These are phyloP conservation scores for Coemansia sp. DNA, from an alignment of 192 early-diverging fungal species.

Conservation along the genomic window DNA sequence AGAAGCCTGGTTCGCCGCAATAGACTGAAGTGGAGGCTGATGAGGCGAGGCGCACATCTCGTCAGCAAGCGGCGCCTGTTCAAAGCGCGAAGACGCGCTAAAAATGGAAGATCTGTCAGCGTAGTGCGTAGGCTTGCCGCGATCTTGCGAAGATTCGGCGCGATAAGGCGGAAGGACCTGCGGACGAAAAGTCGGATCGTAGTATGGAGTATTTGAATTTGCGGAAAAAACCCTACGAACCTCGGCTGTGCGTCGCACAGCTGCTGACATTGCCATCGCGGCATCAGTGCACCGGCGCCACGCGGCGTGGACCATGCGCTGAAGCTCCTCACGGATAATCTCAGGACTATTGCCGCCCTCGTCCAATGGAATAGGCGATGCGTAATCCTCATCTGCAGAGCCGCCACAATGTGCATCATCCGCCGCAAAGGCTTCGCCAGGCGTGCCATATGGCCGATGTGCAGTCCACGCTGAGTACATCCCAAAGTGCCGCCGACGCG, in stretches of 20 bases:
- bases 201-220: conserved; percentile 33
- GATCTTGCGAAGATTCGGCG: conserved; percentile 27
- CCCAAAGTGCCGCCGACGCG: conserved; percentile 39
- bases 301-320: conserved; percentile 48
- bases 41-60: conserved; percentile 30
- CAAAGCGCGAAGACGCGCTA: conserved; percentile 10
- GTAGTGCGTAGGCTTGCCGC: background rate
- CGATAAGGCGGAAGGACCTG: conserved; percentile 48
- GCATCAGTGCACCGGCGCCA: conserved; percentile 54
- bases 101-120: conserved; percentile 1
- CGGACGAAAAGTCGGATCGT: conserved; percentile 51
- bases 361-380: conserved; percentile 26
- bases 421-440: background rate
- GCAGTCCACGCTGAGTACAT: conserved; percentile 20
- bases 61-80: conserved; percentile 12
- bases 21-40: conserved; percentile 4
- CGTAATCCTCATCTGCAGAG: conserved; percentile 12
- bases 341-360: conserved; percentile 48
- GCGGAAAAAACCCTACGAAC: conserved; percentile 33
- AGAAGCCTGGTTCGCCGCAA: conserved; percentile 3
- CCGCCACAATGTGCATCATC: conserved; percentile 10
- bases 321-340: conserved; percentile 46
- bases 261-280: conserved; percentile 44
- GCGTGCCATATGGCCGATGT: conserved; percentile 18
- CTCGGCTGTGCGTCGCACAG: conserved; percentile 32